A percentile compares a stretch with the other conserved stretches of the same genome.
These are phyloP conservation scores for Hemerocallis citrina DNA, from an alignment of 106 monocot species.

Conservation along the genomic window DNA sequence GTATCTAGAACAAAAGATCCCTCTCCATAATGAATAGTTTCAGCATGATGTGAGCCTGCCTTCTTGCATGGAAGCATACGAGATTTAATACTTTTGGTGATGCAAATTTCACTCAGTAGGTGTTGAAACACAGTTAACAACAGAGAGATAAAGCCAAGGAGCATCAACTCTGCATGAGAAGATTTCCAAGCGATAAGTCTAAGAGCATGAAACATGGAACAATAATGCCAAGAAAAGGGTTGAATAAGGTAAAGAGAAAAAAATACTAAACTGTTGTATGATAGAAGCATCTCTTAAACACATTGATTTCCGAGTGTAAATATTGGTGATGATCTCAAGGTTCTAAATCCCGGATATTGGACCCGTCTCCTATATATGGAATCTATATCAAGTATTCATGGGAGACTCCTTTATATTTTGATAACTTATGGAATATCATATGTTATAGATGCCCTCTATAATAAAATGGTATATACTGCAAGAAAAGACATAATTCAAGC, in stretches of 20 bases:
- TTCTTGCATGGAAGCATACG: constrained; percentile 77
- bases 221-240: no score
- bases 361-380: no score
- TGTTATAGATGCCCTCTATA: no score
- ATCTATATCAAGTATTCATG: no score
- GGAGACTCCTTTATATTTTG: no score
- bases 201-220: not conserved
- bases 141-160: constrained; percentile 88
- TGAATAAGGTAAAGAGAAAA: not conserved
- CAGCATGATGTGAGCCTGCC: constrained; percentile 4
- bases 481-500: no score
- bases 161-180: constrained; percentile 82
- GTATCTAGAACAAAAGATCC: not conserved
- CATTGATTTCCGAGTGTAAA: not conserved
- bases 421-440: no score
- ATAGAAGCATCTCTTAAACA: not conserved
- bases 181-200: not conserved
- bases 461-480: no score
- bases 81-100: constrained; percentile 20
- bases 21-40: constrained; percentile 13
- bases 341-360: no score
- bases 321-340: not conserved
- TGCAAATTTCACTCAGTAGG: constrained; percentile 43
- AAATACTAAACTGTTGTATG: not conserved
- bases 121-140: constrained; percentile 66